Conservation (phyloP, 2,329 filamentous ascomycete genomes). For the Cercospora sesami region DNA sequence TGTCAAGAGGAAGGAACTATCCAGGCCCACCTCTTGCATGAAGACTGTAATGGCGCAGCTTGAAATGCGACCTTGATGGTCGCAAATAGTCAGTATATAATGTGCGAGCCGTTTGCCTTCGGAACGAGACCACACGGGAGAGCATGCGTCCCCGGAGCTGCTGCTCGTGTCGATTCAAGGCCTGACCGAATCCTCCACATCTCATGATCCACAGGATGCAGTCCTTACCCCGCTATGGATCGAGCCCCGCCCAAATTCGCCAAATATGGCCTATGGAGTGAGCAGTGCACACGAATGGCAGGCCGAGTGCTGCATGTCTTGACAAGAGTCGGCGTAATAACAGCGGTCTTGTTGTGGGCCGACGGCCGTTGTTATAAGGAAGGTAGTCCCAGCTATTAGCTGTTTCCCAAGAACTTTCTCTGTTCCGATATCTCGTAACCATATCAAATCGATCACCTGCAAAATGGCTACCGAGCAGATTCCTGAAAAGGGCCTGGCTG, state of each 20-base stretch:
- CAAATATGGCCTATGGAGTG: neutral
- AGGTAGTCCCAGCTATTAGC: neutral
- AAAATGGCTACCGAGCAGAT: slow-evolving; percentile 30
- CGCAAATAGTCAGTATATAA: neutral
- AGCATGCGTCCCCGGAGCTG: neutral
- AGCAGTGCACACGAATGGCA: neutral
- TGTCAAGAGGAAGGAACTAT: neutral
- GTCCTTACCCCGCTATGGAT: neutral
- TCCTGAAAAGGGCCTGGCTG: slow-evolving; percentile 53
- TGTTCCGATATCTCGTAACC: neutral
- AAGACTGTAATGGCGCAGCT: neutral
- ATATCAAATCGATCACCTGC: neutral
- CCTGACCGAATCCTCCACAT: neutral
- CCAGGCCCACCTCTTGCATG: neutral
- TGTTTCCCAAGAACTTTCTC: neutral
- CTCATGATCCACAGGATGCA: neutral
- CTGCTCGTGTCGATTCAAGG: neutral
- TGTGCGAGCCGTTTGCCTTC: neutral
- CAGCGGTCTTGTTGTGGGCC: neutral
- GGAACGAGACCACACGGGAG: neutral
- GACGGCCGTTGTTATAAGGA: neutral
- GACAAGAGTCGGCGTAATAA: neutral
- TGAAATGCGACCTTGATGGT: neutral
- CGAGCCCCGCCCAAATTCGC: neutral
- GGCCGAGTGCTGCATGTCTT: neutral